Base-by-base conservation (phyloP, 768 basidiomycete genomes). In the Hypholoma sublateritium region DNA sequence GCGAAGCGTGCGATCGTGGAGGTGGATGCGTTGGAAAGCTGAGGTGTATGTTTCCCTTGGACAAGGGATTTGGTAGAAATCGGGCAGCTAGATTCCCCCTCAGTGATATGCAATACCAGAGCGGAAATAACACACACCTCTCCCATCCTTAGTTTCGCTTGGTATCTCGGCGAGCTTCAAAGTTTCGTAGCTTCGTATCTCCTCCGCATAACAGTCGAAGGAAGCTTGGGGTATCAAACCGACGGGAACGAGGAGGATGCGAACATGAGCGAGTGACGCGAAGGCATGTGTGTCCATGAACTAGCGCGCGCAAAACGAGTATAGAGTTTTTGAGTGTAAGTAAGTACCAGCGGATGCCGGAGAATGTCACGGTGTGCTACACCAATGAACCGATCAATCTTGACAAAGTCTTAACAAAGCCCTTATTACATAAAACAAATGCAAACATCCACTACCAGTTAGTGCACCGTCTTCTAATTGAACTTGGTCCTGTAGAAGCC, bases 111-210 rank as follows among this genome's bases (percentile, higher is more conserved):
- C 37, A 39, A 19, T 21, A 12, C 17, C 9, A 36, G 17, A 45
- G 35, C n/a, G 44, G 22, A 13, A 32, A 32, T n/a, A 5, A 5
- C 34, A 67, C 79, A 62, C 61, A 90, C 90, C 88, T 81, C 79
- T 80, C 61, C 89, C 89, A 66, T 91, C 89, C 72, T 86, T 85
- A 51, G 81, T 77, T 68, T 90, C 87, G 34, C 88, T 81, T 22
- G 93, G 91, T 57, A 95, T 90, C 69, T 95, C 95, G 34, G 84
- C 85, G 28, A 96, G 80, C 50, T 87, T 82, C 60, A 97, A 80
- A 50, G 80, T 76, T 50, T 89, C 85, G 61, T 95, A 87, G 19
- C 80, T 80, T 48, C 85, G 80, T 55, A 98, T 84, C 63, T 94
- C 85, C 32, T 79, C 71, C 4, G 87, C 83, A 78, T 89, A 93